Conservation (phyloP, 345 rosid species). For the Salix brachista region DNA sequence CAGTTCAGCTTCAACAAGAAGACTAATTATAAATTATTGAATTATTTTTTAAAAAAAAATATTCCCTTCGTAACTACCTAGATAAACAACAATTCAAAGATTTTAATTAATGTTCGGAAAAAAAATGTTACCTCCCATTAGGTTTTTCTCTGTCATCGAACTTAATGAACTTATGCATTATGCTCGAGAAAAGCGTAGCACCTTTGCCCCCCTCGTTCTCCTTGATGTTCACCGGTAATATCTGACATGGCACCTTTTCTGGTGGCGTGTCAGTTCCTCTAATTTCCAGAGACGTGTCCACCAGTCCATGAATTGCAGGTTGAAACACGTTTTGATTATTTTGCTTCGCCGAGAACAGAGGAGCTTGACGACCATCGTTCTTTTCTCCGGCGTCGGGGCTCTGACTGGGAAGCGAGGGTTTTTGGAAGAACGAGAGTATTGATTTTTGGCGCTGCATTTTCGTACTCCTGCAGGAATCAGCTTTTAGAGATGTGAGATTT, state of each 20-base stretch:
- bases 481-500: neutral
- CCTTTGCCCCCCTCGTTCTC: conserved; percentile 29
- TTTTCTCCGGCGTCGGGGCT: conserved; percentile 24
- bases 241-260: conserved; percentile 78
- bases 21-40: too few relatives aligned
- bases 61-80: too few relatives aligned
- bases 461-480: neutral
- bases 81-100: too few relatives aligned
- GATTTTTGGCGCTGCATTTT: conserved; percentile 83
- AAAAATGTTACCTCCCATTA: conserved; percentile 36
- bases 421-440: conserved; percentile 65
- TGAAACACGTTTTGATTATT: conserved; percentile 8
- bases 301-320: conserved; percentile 12
- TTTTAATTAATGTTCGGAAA: neutral
- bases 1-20: too few relatives aligned
- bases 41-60: too few relatives aligned
- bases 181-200: conserved; percentile 65
- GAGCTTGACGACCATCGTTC: conserved; percentile 11
- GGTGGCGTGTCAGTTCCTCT: conserved; percentile 84
- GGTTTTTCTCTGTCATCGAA: conserved; percentile 41
- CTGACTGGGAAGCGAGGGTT: conserved; percentile 45
- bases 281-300: conserved; percentile 42
- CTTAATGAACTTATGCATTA: conserved; percentile 83
- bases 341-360: conserved; percentile 25
- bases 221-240: conserved; percentile 39